Evolutionary conservation across 2,329 filamentous ascomycete species (phyloP).

Genomic region (Teratosphaeria zuluensis): DNA sequence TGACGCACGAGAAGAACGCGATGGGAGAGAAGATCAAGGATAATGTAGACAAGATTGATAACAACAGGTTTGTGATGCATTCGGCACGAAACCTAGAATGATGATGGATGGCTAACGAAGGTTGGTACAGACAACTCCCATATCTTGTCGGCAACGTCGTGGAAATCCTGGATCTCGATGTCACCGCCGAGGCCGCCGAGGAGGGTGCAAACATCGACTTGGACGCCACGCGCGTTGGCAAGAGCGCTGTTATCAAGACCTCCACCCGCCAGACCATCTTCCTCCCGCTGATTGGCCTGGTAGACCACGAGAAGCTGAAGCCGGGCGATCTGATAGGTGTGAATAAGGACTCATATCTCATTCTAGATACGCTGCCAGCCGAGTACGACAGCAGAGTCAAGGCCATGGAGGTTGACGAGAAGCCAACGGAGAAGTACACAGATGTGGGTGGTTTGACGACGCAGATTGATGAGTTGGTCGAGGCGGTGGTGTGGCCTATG

Average conservation of each 20-base stretch:
- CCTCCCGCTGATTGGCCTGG: slow-evolving; percentile 88
- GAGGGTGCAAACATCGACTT: slow-evolving; percentile 98
- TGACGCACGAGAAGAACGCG: slow-evolving; percentile 87
- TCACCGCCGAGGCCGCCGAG: slow-evolving; percentile 88
- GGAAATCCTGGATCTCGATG: slow-evolving; percentile 91
- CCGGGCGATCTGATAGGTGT: slow-evolving; percentile 95
- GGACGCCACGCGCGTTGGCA: slow-evolving; percentile 91
- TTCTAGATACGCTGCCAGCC: slow-evolving; percentile 89
- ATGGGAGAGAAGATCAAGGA: slow-evolving; percentile 99
- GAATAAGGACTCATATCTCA: slow-evolving; percentile 97
- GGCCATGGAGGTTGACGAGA: slow-evolving; percentile 99
- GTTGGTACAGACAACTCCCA: slow-evolving; percentile 66
- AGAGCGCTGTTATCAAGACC: slow-evolving; percentile 98
- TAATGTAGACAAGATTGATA: slow-evolving; percentile 97
- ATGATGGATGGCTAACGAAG: slow-evolving; percentile 21
- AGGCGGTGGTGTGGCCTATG: slow-evolving; percentile 99
- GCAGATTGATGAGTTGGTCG: slow-evolving; percentile 96
- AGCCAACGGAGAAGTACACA: slow-evolving; percentile 97
- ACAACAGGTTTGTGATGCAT: slow-evolving; percentile 62
- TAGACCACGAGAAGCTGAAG: slow-evolving; percentile 90
- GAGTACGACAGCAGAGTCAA: slow-evolving; percentile 99
- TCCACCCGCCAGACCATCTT: slow-evolving; percentile 98
- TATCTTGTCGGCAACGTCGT: slow-evolving; percentile 98
- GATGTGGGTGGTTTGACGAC: slow-evolving; percentile 97
- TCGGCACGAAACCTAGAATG: not conserved